Evolutionary conservation across 2,329 filamentous ascomycete genomes (phyloP).

Genomic region (Fusarium xylarioides): DNA sequence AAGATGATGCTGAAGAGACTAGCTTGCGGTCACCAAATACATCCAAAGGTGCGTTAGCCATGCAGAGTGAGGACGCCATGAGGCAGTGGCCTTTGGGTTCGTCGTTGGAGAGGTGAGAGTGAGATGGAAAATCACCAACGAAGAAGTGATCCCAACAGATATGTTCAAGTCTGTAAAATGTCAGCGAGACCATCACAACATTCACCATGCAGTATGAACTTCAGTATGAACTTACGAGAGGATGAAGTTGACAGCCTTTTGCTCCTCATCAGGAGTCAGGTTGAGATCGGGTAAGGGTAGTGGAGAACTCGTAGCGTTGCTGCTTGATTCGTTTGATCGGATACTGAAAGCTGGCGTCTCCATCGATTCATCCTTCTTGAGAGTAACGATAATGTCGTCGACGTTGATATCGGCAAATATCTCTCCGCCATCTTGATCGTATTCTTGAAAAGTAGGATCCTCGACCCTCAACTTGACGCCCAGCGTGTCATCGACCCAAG

Average conservation of each 20-base stretch:
- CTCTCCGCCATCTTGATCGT: constrained; percentile 29
- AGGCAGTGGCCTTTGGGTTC: constrained; percentile 53
- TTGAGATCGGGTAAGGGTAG: constrained; percentile 35
- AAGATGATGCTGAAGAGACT: constrained; percentile 31
- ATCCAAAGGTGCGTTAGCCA: constrained; percentile 50
- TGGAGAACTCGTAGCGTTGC: constrained; percentile 28
- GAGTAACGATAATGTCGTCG: constrained; percentile 52
- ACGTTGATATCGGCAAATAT: constrained; percentile 49
- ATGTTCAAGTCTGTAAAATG: constrained; percentile 57
- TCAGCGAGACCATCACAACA: not conserved
- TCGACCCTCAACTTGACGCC: not conserved
- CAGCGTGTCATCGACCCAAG: constrained; percentile 35
- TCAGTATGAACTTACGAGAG: constrained; percentile 54
- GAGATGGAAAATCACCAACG: constrained; percentile 50
- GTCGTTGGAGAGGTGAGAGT: constrained; percentile 45
- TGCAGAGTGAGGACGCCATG: constrained; percentile 55
- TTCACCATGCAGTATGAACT: constrained; percentile 21
- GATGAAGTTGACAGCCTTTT: constrained; percentile 62
- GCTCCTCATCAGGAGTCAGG: constrained; percentile 52
- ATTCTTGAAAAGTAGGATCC: not conserved
- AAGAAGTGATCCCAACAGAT: constrained; percentile 62
- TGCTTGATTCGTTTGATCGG: constrained; percentile 41
- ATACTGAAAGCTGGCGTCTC: constrained; percentile 56
- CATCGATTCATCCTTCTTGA: constrained; percentile 54
- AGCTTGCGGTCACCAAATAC: constrained; percentile 45